phyloP scores from a whole-genome alignment of 2,329 filamentous ascomycete species.

The Sporothrix humicola region DNA sequence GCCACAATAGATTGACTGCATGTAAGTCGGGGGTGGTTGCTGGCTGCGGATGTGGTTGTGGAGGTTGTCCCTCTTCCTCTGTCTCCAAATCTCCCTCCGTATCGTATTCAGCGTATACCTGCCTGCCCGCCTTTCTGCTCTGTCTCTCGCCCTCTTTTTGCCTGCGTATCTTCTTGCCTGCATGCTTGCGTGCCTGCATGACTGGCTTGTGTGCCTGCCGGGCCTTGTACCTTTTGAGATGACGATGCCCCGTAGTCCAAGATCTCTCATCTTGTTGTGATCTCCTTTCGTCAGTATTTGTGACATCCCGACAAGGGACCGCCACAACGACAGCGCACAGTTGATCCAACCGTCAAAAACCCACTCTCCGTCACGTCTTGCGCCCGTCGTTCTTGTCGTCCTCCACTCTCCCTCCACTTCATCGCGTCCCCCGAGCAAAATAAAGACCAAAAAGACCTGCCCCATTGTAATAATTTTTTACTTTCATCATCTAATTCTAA shows the following conservation, averaged over 20 bases:
- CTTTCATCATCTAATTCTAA: too few species aligned
- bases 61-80: not conserved
- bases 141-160: too few species aligned
- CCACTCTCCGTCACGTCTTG: too few species aligned
- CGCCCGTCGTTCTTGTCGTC: not conserved
- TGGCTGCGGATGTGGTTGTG: not conserved
- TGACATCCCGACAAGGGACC: too few species aligned
- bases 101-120: not conserved
- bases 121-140: not conserved
- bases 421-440: constrained; percentile 8
- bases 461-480: too few species aligned
- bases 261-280: not conserved
- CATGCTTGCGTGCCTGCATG: not conserved
- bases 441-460: not conserved
- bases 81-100: not conserved
- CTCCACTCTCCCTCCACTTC: not conserved
- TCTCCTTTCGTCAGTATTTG: too few species aligned
- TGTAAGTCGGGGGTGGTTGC: not conserved
- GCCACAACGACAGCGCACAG: not conserved
- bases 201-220: not conserved
- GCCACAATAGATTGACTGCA: constrained; percentile 13
- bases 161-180: not conserved
- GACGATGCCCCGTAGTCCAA: not conserved
- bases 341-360: too few species aligned
- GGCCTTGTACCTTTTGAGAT: not conserved